A percentile compares a stretch with the other conserved stretches of the same genome.
Conservation (phyloP, 148 eudicot genomes). For the Camellia granthamiana region DNA sequence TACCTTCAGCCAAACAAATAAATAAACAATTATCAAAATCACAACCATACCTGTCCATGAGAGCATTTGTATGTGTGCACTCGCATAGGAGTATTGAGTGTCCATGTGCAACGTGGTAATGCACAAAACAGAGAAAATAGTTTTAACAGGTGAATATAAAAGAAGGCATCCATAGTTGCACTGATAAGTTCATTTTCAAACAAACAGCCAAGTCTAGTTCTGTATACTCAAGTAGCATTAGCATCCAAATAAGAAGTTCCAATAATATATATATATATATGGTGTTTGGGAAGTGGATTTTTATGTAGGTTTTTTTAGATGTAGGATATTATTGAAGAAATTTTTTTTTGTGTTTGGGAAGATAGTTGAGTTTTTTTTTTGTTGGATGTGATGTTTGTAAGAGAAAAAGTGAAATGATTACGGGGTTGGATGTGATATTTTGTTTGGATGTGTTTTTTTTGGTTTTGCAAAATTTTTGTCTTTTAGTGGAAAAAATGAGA, state of each 20-base stretch:
- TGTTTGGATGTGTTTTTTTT: too few species aligned
- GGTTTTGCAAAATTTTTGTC: too few species aligned
- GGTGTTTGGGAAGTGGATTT: too few species aligned
- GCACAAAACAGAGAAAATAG: background rate
- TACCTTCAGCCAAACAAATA: constrained; percentile 31
- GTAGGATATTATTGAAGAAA: too few species aligned
- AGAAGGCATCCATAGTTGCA: background rate
- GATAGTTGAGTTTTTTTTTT: too few species aligned
- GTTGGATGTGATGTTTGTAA: too few species aligned
- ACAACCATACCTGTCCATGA: background rate
- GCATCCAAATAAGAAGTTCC: background rate
- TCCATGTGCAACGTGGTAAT: background rate
- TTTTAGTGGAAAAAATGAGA: too few species aligned
- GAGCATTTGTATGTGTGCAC: background rate
- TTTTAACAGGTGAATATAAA: background rate
- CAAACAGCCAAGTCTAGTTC: background rate
- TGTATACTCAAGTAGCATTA: background rate
- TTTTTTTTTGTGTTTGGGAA: too few species aligned
- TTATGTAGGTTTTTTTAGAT: too few species aligned
- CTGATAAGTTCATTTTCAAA: background rate
- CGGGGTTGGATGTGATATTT: too few species aligned
- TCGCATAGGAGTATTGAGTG: background rate
- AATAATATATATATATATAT: background rate
- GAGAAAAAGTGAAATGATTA: too few species aligned
- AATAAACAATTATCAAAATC: background rate